Evolutionary conservation across 176 grass and related monocot genomes (phyloP), one percentile per base, ranked within the genome.

Genomic region (Avena atlantica): DNA sequence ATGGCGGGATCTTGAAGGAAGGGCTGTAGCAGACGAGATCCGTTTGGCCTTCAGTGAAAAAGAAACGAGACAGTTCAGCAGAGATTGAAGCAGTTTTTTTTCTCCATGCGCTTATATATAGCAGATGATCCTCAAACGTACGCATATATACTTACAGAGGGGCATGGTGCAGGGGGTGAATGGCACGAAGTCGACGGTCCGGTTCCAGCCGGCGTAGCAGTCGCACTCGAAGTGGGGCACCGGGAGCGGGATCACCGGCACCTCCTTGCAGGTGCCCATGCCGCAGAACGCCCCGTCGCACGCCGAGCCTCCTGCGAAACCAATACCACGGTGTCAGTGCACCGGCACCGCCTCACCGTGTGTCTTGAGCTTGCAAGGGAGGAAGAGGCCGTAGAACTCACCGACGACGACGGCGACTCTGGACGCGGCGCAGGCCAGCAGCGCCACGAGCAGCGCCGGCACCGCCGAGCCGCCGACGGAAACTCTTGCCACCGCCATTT

Each of bases 121-220:
- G 6, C 1, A 42, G 40, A 6, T 42, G 40, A 42, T 42, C 40
- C 40, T 42, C 5, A 11, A 48, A 11, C 45, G 45, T 10, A 48
- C 45, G 45, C 15, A 69, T 34, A 34, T 34, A 34, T 37, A 31
- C 68, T 53, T 61, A 85, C 88, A 90, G 23, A 19, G 15, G 17
- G 89, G 80, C 74, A 84, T 2, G 47, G 9, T 25, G 80, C 89
- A 90, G 21, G 88, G 78, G 2, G 69, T 8, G 4, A 42, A 23
- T 24, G 24, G 9, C 9, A 69, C 0, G 20, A 17, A 0, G 0
- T 2, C 2, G 8, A 57, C n/a, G 29, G 60, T 9, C 27, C 42
- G 17, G 4, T 74, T 55, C 89, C 84, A 90, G 0, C 89, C 89
- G 36, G 65, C 2, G 21, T 83, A 12, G 80, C 84, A 90, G 51